Evolutionary conservation across 2,329 filamentous ascomycete genomes (phyloP).

Genomic region (Ophiostoma himal-ulmi): DNA sequence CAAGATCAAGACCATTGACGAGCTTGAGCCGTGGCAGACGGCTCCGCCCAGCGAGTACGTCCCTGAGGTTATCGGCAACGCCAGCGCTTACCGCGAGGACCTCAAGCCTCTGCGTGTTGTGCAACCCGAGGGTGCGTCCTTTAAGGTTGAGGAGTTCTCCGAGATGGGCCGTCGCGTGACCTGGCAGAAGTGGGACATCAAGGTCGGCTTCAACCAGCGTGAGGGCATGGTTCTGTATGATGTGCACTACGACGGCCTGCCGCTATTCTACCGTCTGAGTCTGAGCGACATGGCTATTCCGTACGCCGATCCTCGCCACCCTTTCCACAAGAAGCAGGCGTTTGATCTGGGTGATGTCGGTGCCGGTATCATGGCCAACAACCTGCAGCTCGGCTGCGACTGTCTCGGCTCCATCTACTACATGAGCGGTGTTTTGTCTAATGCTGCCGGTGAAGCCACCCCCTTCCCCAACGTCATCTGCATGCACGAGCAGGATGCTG

Average conservation of each 20-base stretch:
- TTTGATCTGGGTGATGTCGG: constrained; percentile 69
- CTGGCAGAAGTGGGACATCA: constrained; percentile 66
- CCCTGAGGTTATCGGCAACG: constrained; percentile 33
- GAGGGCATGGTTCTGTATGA: constrained; percentile 68
- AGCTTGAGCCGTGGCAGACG: constrained; percentile 36
- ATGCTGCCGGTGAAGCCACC: constrained; percentile 46
- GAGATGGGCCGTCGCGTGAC: constrained; percentile 39
- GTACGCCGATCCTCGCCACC: constrained; percentile 60
- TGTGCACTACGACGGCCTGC: constrained; percentile 59
- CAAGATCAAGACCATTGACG: constrained; percentile 31
- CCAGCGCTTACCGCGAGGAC: constrained; percentile 36
- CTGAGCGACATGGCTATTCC: constrained; percentile 63
- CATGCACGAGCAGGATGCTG: constrained; percentile 65
- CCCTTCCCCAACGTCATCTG: constrained; percentile 53
- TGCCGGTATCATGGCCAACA: constrained; percentile 62
- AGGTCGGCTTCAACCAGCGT: constrained; percentile 62
- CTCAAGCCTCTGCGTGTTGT: constrained; percentile 48
- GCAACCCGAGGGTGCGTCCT: constrained; percentile 27
- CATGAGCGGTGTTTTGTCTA: constrained; percentile 52
- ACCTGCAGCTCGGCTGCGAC: constrained; percentile 62
- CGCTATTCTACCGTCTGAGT: constrained; percentile 60
- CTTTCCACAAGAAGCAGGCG: constrained; percentile 64
- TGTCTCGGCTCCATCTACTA: constrained; percentile 61
- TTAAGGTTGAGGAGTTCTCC: constrained; percentile 42
- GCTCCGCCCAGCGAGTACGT: constrained; percentile 36